These are phyloP conservation scores for Colletotrichum noveboracense DNA, from an alignment of 2,329 filamentous ascomycete genomes.

Conservation along the genomic window DNA sequence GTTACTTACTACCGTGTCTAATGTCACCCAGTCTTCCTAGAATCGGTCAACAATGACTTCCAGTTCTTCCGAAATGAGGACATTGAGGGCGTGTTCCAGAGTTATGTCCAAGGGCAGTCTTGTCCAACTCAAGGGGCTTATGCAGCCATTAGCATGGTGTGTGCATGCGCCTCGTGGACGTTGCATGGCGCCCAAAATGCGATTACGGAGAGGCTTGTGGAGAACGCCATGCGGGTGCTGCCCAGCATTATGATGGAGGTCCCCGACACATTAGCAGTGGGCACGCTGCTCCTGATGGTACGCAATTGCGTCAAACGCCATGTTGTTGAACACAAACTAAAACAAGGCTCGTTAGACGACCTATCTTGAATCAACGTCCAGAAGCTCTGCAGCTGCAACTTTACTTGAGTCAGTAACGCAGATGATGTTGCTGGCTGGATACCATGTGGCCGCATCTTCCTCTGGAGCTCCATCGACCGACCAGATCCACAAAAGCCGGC, in stretches of 20 bases:
- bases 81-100: neutral
- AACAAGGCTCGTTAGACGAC: rapidly evolving
- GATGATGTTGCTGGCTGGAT: neutral
- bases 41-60: neutral
- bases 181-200: neutral
- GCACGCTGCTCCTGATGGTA: neutral
- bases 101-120: neutral
- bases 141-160: neutral
- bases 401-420: neutral
- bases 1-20: neutral
- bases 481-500: neutral
- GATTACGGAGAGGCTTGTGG: neutral
- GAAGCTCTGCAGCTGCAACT: neutral
- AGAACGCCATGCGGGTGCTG: neutral
- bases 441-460: neutral
- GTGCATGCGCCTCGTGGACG: neutral
- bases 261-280: neutral
- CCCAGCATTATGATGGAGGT: neutral
- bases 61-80: neutral
- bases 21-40: neutral
- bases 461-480: neutral
- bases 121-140: neutral
- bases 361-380: neutral
- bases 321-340: neutral
- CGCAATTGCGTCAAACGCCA: neutral